Evolutionary conservation across 805 yeast genomes (phyloP).

Genomic region (Helenozyma rhizophorensis): DNA sequence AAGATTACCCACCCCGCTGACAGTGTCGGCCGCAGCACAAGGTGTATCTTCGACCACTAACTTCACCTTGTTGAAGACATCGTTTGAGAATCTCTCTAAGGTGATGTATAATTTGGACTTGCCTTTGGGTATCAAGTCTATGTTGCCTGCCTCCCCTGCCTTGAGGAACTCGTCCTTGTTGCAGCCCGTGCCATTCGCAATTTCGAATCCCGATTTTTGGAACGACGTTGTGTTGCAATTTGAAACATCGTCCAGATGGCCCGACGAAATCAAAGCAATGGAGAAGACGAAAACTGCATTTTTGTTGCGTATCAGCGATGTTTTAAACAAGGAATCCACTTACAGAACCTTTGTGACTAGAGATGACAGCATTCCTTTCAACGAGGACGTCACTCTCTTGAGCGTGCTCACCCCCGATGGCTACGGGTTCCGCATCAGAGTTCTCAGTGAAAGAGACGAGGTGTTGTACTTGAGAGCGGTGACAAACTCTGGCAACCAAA

Average conservation of each 20-base stretch:
- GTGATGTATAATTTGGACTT: constrained; percentile 43
- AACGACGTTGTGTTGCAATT: constrained; percentile 80
- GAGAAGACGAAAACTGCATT: constrained; percentile 92
- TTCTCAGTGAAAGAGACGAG: constrained; percentile 82
- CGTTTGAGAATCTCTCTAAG: constrained; percentile 52
- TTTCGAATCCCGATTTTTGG: constrained; percentile 70
- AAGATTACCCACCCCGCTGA: constrained; percentile 54
- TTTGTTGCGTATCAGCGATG: constrained; percentile 57
- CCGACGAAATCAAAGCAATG: constrained; percentile 79
- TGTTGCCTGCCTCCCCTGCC: constrained; percentile 70
- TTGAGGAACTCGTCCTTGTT: constrained; percentile 72
- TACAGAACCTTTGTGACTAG: constrained; percentile 59
- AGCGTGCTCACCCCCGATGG: constrained; percentile 84
- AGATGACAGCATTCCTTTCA: constrained; percentile 65
- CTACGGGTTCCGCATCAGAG: constrained; percentile 73
- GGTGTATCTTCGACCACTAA: constrained; percentile 32
- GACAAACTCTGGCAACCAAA: constrained; percentile 58
- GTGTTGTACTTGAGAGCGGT: constrained; percentile 68
- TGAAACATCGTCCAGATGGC: constrained; percentile 92
- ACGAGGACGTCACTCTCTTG: constrained; percentile 51
- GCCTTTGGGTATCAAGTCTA: constrained; percentile 69
- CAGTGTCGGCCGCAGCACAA: constrained; percentile 54
- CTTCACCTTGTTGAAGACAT: constrained; percentile 25
- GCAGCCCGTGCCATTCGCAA: constrained; percentile 80
- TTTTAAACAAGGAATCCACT: constrained; percentile 44